A percentile compares a stretch with the other conserved stretches of the same genome.
phyloP scores from a whole-genome alignment of 768 basidiomycete species.

The Rhizopogon sp. region DNA sequence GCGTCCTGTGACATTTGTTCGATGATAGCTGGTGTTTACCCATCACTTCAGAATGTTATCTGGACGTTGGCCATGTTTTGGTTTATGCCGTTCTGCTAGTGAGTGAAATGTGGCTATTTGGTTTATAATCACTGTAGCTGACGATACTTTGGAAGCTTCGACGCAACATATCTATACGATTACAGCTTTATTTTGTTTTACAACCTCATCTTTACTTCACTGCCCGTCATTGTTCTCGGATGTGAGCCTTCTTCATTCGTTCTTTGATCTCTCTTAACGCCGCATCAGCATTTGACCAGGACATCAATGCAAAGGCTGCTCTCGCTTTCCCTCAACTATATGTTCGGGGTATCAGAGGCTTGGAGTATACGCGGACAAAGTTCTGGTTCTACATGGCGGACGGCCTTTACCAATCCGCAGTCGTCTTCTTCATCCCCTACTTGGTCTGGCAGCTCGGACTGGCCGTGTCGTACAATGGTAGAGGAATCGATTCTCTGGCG shows the following conservation, averaged over 20 bases:
- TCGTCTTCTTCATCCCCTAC: slow-evolving; percentile 86
- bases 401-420: slow-evolving; percentile 87
- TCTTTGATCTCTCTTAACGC: not conserved
- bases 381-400: slow-evolving; percentile 97
- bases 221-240: slow-evolving; percentile 89
- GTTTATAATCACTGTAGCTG: slow-evolving; percentile 7
- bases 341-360: slow-evolving; percentile 85
- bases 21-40: slow-evolving; percentile 4
- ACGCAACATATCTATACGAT: slow-evolving; percentile 91
- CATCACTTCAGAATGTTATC: slow-evolving; percentile 63
- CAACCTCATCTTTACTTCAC: slow-evolving; percentile 89
- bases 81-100: slow-evolving; percentile 88
- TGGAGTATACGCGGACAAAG: slow-evolving; percentile 87
- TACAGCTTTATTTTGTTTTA: slow-evolving; percentile 91
- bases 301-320: slow-evolving; percentile 84
- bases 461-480: slow-evolving; percentile 73
- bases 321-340: slow-evolving; percentile 96
- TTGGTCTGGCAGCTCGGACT: slow-evolving; percentile 62
- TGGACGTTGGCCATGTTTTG: slow-evolving; percentile 95
- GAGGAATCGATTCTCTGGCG: slow-evolving; percentile 56
- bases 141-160: slow-evolving; percentile 54
- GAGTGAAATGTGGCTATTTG: slow-evolving; percentile 33
- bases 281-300: slow-evolving; percentile 80
- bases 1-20: slow-evolving; percentile 11
- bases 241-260: slow-evolving; percentile 40